Percentiles rank a stretch among this genome's conserved stretches.
Evolutionary conservation across 2,329 filamentous ascomycete species (phyloP).

Genomic region (Exophiala spinifera): DNA sequence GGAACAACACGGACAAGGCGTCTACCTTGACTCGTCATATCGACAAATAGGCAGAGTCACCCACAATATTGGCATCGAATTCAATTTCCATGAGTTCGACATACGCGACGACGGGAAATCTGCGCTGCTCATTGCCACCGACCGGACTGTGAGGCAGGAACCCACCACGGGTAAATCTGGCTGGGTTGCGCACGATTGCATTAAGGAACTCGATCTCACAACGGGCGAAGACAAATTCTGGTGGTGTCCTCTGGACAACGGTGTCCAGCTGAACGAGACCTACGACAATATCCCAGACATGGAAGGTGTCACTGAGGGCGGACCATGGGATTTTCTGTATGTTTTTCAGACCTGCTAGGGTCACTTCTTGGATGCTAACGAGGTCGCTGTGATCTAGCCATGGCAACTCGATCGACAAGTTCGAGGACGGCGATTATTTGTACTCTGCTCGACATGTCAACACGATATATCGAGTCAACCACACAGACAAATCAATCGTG

Average conservation of each 20-base stretch:
- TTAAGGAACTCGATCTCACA: slow-evolving; percentile 47
- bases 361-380: too few relatives aligned
- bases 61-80: neutral
- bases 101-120: slow-evolving; percentile 5
- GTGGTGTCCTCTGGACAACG: slow-evolving; percentile 47
- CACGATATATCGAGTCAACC: slow-evolving; percentile 40
- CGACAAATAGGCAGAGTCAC: neutral
- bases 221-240: slow-evolving; percentile 42
- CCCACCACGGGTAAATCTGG: slow-evolving; percentile 26
- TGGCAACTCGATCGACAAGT: slow-evolving; percentile 53
- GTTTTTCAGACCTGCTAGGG: neutral
- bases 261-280: slow-evolving; percentile 29
- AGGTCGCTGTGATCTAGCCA: slow-evolving; percentile 34
- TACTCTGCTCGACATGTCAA: slow-evolving; percentile 43
- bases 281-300: slow-evolving; percentile 3
- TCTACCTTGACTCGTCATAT: slow-evolving; percentile 6
- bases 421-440: slow-evolving; percentile 43
- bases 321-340: slow-evolving; percentile 50
- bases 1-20: neutral
- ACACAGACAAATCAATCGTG: slow-evolving; percentile 34
- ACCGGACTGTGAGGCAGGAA: slow-evolving; percentile 14
- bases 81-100: slow-evolving; percentile 22
- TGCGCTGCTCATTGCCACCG: neutral
- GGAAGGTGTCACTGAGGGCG: neutral
- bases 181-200: slow-evolving; percentile 40